Base-by-base conservation (phyloP, 2,329 filamentous ascomycete species). In the Fusarium praegraminearum region DNA sequence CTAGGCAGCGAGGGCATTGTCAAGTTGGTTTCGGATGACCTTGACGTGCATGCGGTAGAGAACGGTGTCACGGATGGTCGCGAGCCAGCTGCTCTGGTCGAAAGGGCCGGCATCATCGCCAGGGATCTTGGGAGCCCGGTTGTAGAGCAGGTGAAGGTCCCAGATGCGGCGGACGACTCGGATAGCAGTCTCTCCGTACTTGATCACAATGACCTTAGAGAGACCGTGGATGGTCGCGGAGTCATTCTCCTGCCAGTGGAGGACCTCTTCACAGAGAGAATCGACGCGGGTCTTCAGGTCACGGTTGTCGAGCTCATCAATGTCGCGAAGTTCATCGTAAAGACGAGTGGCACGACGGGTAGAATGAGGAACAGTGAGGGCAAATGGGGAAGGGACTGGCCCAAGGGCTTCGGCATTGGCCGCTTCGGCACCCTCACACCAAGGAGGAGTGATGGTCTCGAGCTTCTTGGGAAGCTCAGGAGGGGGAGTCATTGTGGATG, bases 101-200 rank as follows among this genome's bases (percentile, higher is more conserved):
- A 72, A 65, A 15, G 52, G 38, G 24, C 57, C 60, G 13, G 45
- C 44, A 2, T 62, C 35, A 2, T 44, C 24, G n/a, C 65, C 62
- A 13, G 62, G 64, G 7, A 75, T 61, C 8, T 62, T 24, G 4
- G 71, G 61, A 2, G 41, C 35, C 7, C 61, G 59, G 24, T 18
- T 72, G 44, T 70, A 65, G 5, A 64, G 57, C 2, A 75, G 58
- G 26, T 68, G 46, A 20, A 75, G 54, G 16, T 73, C 67, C 72
- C 67, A 75, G 30, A 66, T 45, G 13, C 71, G 69, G 7, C 40
- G 59, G 5, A 75, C 36, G 18, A 70, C 57, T 1, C 62, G 71
- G 3, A 70, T 36, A 24, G 72, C 45, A 6, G 49, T 59, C 52
- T 75, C 73, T 7, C 73, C 73, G 22, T 67, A 73, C 49, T 71